These are phyloP conservation scores for Colletotrichum navitas DNA, from an alignment of 2,329 filamentous ascomycete species.

Conservation along the genomic window DNA sequence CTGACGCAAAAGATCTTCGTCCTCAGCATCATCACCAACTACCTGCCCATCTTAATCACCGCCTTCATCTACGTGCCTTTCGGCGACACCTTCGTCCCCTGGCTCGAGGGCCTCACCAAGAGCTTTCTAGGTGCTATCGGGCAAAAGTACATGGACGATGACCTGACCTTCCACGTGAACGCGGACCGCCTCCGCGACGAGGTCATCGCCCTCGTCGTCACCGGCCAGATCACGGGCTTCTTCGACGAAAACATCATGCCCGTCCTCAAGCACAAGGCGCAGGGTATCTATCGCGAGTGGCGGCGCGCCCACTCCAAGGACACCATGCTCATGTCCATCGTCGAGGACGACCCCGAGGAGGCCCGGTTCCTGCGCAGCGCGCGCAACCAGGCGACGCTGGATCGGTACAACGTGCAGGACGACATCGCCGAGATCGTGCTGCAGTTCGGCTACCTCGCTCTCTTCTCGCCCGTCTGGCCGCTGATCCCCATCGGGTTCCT, in stretches of 20 bases:
- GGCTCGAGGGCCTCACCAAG: constrained; percentile 71
- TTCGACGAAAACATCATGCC: constrained; percentile 80
- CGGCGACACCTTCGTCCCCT: constrained; percentile 74
- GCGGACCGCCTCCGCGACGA: constrained; percentile 75
- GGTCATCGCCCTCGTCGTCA: constrained; percentile 81
- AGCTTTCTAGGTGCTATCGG: constrained; percentile 60
- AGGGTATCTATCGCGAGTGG: constrained; percentile 59
- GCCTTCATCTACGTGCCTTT: constrained; percentile 86
- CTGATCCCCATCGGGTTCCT: constrained; percentile 79
- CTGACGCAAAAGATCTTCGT: constrained; percentile 81
- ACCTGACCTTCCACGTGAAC: constrained; percentile 72
- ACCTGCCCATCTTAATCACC: constrained; percentile 80
- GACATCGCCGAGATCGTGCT: constrained; percentile 81
- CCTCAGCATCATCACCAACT: constrained; percentile 85
- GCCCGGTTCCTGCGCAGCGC: constrained; percentile 72
- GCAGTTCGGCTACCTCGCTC: constrained; percentile 79
- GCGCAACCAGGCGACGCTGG: constrained; percentile 75
- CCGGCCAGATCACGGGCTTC: constrained; percentile 77
- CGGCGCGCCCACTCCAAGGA: constrained; percentile 52
- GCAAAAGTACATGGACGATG: constrained; percentile 60
- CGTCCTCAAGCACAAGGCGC: constrained; percentile 71
- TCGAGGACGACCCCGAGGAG: constrained; percentile 73
- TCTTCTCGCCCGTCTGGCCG: constrained; percentile 83
- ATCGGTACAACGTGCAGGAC: constrained; percentile 77
- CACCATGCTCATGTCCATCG: constrained; percentile 59